phyloP scores from a whole-genome alignment of 139 green algal genomes.

The Picochlorum costavermella region DNA sequence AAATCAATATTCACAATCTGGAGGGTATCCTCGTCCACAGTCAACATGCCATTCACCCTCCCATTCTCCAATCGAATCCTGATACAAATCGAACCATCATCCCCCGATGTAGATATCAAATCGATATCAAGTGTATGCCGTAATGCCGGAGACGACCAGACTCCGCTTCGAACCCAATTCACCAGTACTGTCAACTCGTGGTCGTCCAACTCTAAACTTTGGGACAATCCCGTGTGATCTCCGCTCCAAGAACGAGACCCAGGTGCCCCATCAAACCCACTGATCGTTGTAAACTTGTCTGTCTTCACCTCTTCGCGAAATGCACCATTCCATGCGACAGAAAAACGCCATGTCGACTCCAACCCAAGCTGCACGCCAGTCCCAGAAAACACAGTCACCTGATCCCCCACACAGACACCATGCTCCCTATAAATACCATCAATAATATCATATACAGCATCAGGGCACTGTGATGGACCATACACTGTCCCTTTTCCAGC shows the following conservation, averaged over 20 bases:
- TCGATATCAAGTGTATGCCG: background rate
- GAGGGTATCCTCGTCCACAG: background rate
- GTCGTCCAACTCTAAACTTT: conserved; percentile 26
- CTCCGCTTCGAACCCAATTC: conserved; percentile 21
- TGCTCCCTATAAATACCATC: background rate
- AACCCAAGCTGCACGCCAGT: conserved; percentile 9
- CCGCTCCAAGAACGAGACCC: background rate
- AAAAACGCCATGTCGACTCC: conserved; percentile 3
- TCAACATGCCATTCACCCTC: background rate
- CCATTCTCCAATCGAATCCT: background rate
- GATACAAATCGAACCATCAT: background rate
- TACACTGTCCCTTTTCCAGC: background rate
- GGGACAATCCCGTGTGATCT: conserved; percentile 1
- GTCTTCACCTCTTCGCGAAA: conserved; percentile 5
- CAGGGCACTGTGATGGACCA: background rate
- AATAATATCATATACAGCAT: background rate
- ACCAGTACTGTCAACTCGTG: conserved; percentile 21
- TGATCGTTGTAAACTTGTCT: background rate
- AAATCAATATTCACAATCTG: background rate
- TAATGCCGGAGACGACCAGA: conserved; percentile 19
- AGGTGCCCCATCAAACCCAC: background rate
- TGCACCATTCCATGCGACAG: conserved; percentile 6
- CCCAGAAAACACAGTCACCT: conserved; percentile 6
- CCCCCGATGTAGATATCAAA: background rate
- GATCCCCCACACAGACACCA: background rate